phyloP scores from a whole-genome alignment of 169 alveolate genomes.

The Plasmodium falciparum region DNA sequence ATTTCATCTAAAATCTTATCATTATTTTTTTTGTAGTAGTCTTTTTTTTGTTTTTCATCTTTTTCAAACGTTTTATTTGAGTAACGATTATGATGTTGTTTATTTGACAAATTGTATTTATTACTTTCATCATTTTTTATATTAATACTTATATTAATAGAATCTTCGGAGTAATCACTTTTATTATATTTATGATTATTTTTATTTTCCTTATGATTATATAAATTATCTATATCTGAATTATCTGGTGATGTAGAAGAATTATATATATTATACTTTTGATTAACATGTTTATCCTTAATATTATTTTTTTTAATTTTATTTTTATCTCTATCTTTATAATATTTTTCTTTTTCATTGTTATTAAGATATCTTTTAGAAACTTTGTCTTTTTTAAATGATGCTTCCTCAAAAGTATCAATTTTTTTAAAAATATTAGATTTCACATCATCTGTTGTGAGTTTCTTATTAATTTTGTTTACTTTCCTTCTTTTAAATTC shows the following conservation, averaged over 20 bases:
- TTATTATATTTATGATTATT: background rate
- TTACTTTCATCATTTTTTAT: background rate
- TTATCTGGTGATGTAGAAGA: slow-evolving; percentile 16
- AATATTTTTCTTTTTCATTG: background rate
- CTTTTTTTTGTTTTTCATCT: slow-evolving; percentile 21
- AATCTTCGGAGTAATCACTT: background rate
- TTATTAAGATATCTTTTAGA: slow-evolving; percentile 1
- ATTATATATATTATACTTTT: too few species aligned
- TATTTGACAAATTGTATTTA: background rate
- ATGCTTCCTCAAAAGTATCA: background rate
- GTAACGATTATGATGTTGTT: too few species aligned
- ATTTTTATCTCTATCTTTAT: background rate
- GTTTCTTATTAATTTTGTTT: slow-evolving; percentile 30
- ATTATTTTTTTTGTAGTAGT: slow-evolving; percentile 23
- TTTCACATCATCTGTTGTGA: slow-evolving; percentile 2
- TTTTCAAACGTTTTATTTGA: background rate
- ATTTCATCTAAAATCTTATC: slow-evolving; percentile 72
- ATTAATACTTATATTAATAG: background rate
- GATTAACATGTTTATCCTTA: background rate
- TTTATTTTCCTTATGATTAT: background rate
- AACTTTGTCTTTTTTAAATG: slow-evolving; percentile 7
- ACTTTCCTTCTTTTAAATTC: slow-evolving; percentile 58
- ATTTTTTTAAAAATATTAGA: slow-evolving; percentile 26
- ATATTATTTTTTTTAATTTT: background rate
- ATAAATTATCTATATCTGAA: background rate